phyloP scores from a whole-genome alignment of 768 basidiomycete species.

The Amanita molliuscula region DNA sequence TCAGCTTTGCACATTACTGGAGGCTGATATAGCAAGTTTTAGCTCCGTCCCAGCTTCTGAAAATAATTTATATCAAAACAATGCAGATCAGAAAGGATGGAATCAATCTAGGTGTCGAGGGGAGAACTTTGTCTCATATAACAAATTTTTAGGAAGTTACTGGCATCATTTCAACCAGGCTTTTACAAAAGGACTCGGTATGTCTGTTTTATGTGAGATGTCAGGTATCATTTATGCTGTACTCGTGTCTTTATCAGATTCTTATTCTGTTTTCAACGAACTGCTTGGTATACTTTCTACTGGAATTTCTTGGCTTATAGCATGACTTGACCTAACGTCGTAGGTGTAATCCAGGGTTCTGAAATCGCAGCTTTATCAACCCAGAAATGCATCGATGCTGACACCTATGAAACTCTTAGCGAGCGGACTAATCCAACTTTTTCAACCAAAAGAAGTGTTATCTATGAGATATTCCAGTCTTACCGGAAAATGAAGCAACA shows the following conservation, averaged over 20 bases:
- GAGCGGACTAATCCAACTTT: constrained; percentile 45
- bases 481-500: constrained; percentile 38
- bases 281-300: constrained; percentile 38
- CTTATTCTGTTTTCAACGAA: constrained; percentile 53
- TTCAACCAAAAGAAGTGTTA: constrained; percentile 30
- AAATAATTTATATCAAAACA: not conserved
- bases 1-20: constrained; percentile 39
- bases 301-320: not conserved
- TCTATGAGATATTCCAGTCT: constrained; percentile 44
- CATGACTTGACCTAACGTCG: not conserved
- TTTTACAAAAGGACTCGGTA: constrained; percentile 45
- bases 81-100: constrained; percentile 6
- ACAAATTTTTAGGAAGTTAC: constrained; percentile 37
- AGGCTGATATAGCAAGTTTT: constrained; percentile 27
- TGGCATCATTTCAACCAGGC: constrained; percentile 50
- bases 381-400: constrained; percentile 29
- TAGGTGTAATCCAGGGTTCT: constrained; percentile 63
- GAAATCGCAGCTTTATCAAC: constrained; percentile 32
- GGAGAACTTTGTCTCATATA: constrained; percentile 28
- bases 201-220: constrained; percentile 1
- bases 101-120: not conserved
- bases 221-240: not conserved
- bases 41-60: not conserved
- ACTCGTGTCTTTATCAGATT: constrained; percentile 27
- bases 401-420: constrained; percentile 37